These are phyloP conservation scores for Pythium coloratum DNA, from an alignment of 352 stramenopile genomes.

Conservation along the genomic window DNA sequence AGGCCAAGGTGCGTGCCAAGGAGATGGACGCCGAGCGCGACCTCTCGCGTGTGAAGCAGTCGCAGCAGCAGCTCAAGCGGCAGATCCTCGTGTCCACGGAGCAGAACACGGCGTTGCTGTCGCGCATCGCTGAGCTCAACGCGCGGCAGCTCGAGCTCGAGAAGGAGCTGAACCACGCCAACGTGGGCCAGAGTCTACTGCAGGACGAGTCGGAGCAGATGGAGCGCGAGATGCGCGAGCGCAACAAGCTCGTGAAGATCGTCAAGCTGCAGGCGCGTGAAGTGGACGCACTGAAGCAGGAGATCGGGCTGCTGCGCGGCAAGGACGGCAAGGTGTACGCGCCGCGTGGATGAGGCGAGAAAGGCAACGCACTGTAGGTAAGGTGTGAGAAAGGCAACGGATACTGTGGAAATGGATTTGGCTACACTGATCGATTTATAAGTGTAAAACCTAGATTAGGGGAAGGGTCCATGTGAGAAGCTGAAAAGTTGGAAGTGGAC, in stretches of 20 bases:
- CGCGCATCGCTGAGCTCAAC: constrained; percentile 73
- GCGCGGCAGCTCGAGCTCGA: constrained; percentile 83
- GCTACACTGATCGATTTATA: constrained; percentile 17
- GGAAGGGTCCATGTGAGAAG: not conserved
- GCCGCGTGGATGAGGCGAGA: constrained; percentile 15
- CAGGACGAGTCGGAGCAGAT: constrained; percentile 51
- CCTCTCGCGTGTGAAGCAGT: constrained; percentile 43
- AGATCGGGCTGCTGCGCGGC: constrained; percentile 83
- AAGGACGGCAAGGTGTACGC: constrained; percentile 84
- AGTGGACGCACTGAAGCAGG: constrained; percentile 89
- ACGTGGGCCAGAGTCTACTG: constrained; percentile 40
- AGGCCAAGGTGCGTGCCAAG: constrained; percentile 68
- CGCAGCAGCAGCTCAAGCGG: constrained; percentile 62
- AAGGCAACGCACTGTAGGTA: too few species aligned
- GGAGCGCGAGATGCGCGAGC: constrained; percentile 84
- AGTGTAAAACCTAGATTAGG: not conserved
- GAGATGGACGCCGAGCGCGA: constrained; percentile 72
- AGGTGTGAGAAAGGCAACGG: constrained; percentile 19
- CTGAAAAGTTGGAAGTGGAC: constrained; percentile 3
- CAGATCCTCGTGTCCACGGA: constrained; percentile 80
- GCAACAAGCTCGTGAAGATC: constrained; percentile 86
- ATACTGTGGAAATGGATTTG: constrained; percentile 12
- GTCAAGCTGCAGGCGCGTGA: constrained; percentile 92
- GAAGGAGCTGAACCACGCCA: constrained; percentile 78
- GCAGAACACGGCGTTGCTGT: constrained; percentile 83